Evolutionary conservation across 1,284 basidiomycete genomes (phyloP), one percentile per base, ranked within the genome.

Genomic region (Cutaneotrichosporon sp.): DNA sequence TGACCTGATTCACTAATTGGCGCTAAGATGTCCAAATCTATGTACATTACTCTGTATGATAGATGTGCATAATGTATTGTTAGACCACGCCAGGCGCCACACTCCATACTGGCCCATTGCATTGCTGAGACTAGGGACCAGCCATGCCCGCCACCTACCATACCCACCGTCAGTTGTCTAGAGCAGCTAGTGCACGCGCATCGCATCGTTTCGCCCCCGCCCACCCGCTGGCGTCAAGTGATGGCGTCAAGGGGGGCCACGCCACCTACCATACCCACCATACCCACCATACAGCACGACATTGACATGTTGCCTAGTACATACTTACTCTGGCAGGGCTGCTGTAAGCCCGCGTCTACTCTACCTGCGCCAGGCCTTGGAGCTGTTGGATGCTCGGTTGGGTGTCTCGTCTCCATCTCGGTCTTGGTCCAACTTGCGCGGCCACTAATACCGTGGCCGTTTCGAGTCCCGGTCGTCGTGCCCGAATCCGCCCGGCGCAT

Each of bases 381-480:
- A 26, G 49, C n/a, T 26, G 49, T 51, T 50, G 26, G 26, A 26
- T 26, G 26, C n/a, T 21, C 21, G 26, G 49, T 13, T 21, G 49
- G 2, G 40, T 10, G 18, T 30, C 57, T 34, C n/a, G n/a, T n/a
- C n/a, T n/a, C n/a, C n/a, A n/a, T n/a, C n/a, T n/a, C n/a, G n/a
- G n/a, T n/a, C n/a, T n/a, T n/a, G n/a, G n/a, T n/a, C n/a, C n/a
- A n/a, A n/a, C n/a, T n/a, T n/a, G n/a, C n/a, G n/a, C n/a, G n/a
- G n/a, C n/a, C n/a, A n/a, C 49, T 65, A 91, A 79, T 90, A 91
- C 73, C 90, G 86, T 73, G 88, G 86, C 74, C 90, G 88, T 82
- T 92, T 92, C 50, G 84, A 73, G 71, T 91, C 89, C 70, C 90
- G 86, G 80, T 91, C 90, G 73, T 90, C 90, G 79, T 86, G 88